Evolutionary conservation across 371 early-diverging fungal species (phyloP), one percentile per base, ranked within the genome.

Genomic region (Choanephora cucurbitarum): DNA sequence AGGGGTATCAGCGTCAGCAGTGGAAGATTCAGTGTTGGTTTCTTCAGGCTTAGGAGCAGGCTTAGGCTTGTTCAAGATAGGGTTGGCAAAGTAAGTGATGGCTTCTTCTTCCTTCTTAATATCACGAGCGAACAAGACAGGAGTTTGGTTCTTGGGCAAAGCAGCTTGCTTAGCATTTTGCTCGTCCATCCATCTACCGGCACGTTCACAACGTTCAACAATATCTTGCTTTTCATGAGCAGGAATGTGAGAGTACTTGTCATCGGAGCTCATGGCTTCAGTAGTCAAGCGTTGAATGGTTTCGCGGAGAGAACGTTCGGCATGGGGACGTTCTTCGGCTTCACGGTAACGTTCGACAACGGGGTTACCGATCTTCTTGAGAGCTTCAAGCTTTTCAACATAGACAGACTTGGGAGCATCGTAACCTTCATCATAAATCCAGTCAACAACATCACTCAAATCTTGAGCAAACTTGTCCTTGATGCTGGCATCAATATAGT

Each of bases 371-470:
- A 84, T 77, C 58, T 83, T 85, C 84, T 88, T 89, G 63, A 98
- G 88, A 22, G 77, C 84, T 1, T 73, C 79, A 39, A 98, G 80
- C 80, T 94, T 96, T 68, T 85, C 86, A 31, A 80, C 71, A 67
- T 95, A 98, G 44, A 90, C 91, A 32, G 87, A 87, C 83, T 94
- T 94, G 70, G 92, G 83, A 39, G 91, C 87, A 62, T 93, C 94
- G 66, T 95, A 96, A 47, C 96, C 98, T 62, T 97, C 97, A 51
- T 88, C 92, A 80, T 98, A 98, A 61, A 98, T 85, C 98, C 98
- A 98, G 70, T 95, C 91, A 83, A 97, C 98, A 54, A 88, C 87
- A 23, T 77, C 87, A 64, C 82, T 88, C 55, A 96, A 80, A 34
- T 84, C 79, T 43, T 65, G 56, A 58, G 83, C 60, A 75, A 94